Percentiles rank a stretch among this genome's conserved stretches.
Conservation (phyloP, 1,139 yeast species). For the Pichia terricola region DNA sequence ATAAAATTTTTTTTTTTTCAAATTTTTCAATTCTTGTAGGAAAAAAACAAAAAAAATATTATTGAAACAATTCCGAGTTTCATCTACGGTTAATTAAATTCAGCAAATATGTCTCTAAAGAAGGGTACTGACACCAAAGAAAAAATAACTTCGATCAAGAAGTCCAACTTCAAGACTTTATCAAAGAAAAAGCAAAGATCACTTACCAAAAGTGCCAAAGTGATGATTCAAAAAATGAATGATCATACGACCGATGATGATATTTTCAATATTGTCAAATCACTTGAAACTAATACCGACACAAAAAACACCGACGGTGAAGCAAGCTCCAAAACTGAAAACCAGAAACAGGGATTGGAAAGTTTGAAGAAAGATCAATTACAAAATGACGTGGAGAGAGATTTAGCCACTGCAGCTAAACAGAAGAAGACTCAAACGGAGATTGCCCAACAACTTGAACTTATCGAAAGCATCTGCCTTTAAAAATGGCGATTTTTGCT, state of each 20-base stretch:
- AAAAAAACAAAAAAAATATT: no score
- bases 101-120: no score
- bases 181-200: conserved; percentile 13
- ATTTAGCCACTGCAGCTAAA: conserved; percentile 33
- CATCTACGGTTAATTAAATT: no score
- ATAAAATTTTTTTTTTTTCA: no score
- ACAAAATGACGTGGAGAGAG: conserved; percentile 32
- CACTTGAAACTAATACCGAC: conserved; percentile 11
- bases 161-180: conserved; percentile 1
- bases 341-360: conserved; percentile 22
- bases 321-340: conserved; percentile 8
- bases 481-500: neutral
- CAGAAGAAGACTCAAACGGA: conserved; percentile 41
- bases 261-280: conserved; percentile 25
- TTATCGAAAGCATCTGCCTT: conserved; percentile 26
- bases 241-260: conserved; percentile 28
- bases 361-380: conserved; percentile 16
- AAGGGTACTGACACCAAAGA: neutral
- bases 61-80: no score
- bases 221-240: conserved; percentile 37
- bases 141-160: conserved; percentile 1
- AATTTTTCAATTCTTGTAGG: no score
- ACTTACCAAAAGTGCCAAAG: conserved; percentile 9
- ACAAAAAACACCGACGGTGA: conserved; percentile 6
- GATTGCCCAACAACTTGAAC: conserved; percentile 47